Evolutionary conservation across 2,329 filamentous ascomycete species (phyloP).

Genomic region (Tolypocladium paradoxum): DNA sequence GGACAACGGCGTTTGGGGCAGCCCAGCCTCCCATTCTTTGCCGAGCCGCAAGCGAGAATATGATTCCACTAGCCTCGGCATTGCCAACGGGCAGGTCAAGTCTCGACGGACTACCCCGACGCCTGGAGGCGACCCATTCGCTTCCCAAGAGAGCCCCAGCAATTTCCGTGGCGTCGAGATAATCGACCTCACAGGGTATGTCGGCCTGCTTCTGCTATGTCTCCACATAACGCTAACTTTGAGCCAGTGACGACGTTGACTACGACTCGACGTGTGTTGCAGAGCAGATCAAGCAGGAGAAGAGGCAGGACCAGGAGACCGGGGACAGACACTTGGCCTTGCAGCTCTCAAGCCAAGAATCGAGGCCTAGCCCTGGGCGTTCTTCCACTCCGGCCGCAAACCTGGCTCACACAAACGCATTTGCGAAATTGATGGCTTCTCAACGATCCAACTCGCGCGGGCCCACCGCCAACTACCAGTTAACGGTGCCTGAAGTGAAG

Average conservation of each 20-base stretch:
- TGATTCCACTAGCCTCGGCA: conserved; percentile 8
- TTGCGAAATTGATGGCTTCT: conserved; percentile 5
- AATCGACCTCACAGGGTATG: conserved; percentile 33
- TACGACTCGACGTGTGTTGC: conserved; percentile 15
- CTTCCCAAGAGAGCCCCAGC: background rate
- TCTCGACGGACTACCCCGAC: conserved; percentile 20
- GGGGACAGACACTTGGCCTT: conserved; percentile 17
- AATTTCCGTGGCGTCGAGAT: conserved; percentile 13
- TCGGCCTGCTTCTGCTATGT: background rate
- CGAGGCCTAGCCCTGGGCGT: conserved; percentile 1
- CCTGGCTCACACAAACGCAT: conserved; percentile 2
- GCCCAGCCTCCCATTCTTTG: conserved; percentile 9
- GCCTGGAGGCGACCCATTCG: background rate
- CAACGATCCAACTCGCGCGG: conserved; percentile 5
- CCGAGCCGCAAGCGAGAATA: conserved; percentile 19
- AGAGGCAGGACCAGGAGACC: conserved; percentile 18
- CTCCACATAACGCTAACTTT: conserved; percentile 7
- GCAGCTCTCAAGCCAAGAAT: conserved; percentile 14
- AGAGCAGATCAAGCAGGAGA: conserved; percentile 23
- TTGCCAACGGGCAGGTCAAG: conserved; percentile 14
- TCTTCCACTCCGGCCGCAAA: background rate
- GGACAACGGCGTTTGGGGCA: conserved; percentile 3
- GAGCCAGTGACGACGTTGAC: conserved; percentile 22
- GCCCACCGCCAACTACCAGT: background rate
- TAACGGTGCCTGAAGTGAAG: background rate